Conservation (phyloP, 1,284 basidiomycete species). For the Ganoderma sinense region DNA sequence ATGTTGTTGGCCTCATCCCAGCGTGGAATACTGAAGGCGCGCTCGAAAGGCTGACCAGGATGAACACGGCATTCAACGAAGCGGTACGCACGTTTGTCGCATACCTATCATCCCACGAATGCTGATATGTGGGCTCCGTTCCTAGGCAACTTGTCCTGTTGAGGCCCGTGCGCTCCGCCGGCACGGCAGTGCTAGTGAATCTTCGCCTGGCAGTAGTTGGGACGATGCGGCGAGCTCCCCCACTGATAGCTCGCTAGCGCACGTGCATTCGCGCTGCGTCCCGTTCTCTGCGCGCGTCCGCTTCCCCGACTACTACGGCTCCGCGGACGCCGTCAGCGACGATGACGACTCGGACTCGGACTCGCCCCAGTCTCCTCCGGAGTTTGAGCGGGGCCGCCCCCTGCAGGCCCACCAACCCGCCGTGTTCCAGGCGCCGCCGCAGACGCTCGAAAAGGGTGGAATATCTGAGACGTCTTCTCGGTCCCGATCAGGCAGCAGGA, state of each 20-base stretch:
- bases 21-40: slow-evolving; percentile 41
- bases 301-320: slow-evolving; percentile 26
- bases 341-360: slow-evolving; percentile 23
- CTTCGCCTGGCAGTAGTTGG: slow-evolving; percentile 12
- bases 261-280: slow-evolving; percentile 34
- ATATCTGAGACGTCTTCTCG: slow-evolving; percentile 5
- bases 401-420: slow-evolving; percentile 9
- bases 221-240: slow-evolving; percentile 7
- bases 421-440: slow-evolving; percentile 23
- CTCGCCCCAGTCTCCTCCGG: slow-evolving; percentile 12
- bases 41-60: slow-evolving; percentile 38
- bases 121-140: background rate
- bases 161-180: slow-evolving; percentile 28
- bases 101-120: background rate
- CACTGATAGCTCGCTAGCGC: slow-evolving; percentile 20
- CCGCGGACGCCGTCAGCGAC: slow-evolving; percentile 24
- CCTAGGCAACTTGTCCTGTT: slow-evolving; percentile 33
- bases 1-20: slow-evolving; percentile 36
- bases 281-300: slow-evolving; percentile 32
- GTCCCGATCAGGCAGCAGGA: slow-evolving; percentile 17
- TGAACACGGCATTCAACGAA: slow-evolving; percentile 43
- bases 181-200: slow-evolving; percentile 28
- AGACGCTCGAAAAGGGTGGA: slow-evolving; percentile 24
- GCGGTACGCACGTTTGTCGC: slow-evolving; percentile 35
- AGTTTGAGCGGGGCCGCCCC: slow-evolving; percentile 16